These are phyloP conservation scores for Ophiosphaerella korrae DNA, from an alignment of 2,329 filamentous ascomycete genomes.

Conservation along the genomic window DNA sequence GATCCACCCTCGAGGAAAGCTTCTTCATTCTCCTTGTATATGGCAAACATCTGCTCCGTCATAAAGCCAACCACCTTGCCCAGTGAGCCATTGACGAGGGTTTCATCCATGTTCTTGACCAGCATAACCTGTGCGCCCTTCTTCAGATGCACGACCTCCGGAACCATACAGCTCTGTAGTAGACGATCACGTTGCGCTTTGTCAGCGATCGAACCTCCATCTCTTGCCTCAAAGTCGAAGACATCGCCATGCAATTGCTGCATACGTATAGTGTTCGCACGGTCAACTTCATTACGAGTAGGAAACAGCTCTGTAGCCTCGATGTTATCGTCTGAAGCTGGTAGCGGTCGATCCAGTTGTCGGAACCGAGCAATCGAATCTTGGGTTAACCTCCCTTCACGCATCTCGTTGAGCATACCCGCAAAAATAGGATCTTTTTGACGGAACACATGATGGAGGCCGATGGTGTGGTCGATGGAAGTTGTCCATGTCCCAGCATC, in stretches of 20 bases:
- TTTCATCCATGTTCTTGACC: slow-evolving; percentile 98
- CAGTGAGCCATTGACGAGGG: slow-evolving; percentile 89
- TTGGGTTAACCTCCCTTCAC: slow-evolving; percentile 79
- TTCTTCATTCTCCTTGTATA: slow-evolving; percentile 63
- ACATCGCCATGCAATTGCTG: slow-evolving; percentile 69
- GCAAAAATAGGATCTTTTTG: slow-evolving; percentile 92
- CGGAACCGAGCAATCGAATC: slow-evolving; percentile 78
- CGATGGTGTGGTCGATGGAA: slow-evolving; percentile 93
- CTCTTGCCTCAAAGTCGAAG: slow-evolving; percentile 72
- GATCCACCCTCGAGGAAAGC: slow-evolving; percentile 58
- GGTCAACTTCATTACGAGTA: slow-evolving; percentile 86
- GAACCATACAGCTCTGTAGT: slow-evolving; percentile 90
- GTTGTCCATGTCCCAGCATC: slow-evolving; percentile 91
- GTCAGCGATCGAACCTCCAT: slow-evolving; percentile 73
- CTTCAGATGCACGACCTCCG: slow-evolving; percentile 78
- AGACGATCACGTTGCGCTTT: slow-evolving; percentile 73
- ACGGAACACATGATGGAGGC: slow-evolving; percentile 92
- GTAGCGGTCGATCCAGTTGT: slow-evolving; percentile 67
- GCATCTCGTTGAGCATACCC: slow-evolving; percentile 96
- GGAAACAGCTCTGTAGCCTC: slow-evolving; percentile 93
- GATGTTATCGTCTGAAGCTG: slow-evolving; percentile 72
- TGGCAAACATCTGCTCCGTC: slow-evolving; percentile 66
- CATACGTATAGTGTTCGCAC: slow-evolving; percentile 79
- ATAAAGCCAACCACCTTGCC: slow-evolving; percentile 85
- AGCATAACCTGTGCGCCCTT: slow-evolving; percentile 97